Evolutionary conservation across 2,329 filamentous ascomycete species (phyloP), one percentile per base, ranked within the genome.

Genomic region (Diaporthe amygdali): DNA sequence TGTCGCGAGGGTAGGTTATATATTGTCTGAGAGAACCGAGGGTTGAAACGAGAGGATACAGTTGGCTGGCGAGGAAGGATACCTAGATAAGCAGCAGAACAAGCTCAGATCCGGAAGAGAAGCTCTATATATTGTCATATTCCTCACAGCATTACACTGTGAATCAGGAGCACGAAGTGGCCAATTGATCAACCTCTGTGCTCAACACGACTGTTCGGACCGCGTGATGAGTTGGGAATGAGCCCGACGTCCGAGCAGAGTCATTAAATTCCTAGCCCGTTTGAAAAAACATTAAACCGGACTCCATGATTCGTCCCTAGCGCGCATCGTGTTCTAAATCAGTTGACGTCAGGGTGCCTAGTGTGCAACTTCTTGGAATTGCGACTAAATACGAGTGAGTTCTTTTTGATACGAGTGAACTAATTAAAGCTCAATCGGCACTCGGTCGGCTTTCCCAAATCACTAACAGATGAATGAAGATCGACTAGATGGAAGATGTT

Each of bases 161-260:
- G 25, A 39, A 20, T 15, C 1, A 32, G 15, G 17, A 44, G 15
- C 55, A 44, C 22, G 15, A n/a, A n/a, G 17, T 30, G 55, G 15
- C 25, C 20, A 61, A 8, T 61, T 30, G 17, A 44, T 15, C 32
- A 22, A n/a, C 22, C 25, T 30, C 25, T 51, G 49, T 10, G 2
- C 25, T 52, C 27, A 14, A 32, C 49, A 32, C 49, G 27, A 2
- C 27, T n/a, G 14, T n/a, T 20, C 5, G 27, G 22, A 10, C 27
- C 25, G 15, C 7, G 32, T 20, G 15, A 52, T 8, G 49, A 52
- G 27, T 61, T 44, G 22, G 15, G 37, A 59, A 59, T 25, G 37
- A 44, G 55, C 10, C 55, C 55, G 55, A 61, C 37, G 25, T 61
- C 55, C 55, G 55, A 61, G 37, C 55, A 30, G 55, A 61, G 55